Percentiles rank a stretch among this genome's conserved stretches.
These are phyloP conservation scores for Petunia hybrid DNA, from an alignment of 305 asterid species.

Conservation along the genomic window DNA sequence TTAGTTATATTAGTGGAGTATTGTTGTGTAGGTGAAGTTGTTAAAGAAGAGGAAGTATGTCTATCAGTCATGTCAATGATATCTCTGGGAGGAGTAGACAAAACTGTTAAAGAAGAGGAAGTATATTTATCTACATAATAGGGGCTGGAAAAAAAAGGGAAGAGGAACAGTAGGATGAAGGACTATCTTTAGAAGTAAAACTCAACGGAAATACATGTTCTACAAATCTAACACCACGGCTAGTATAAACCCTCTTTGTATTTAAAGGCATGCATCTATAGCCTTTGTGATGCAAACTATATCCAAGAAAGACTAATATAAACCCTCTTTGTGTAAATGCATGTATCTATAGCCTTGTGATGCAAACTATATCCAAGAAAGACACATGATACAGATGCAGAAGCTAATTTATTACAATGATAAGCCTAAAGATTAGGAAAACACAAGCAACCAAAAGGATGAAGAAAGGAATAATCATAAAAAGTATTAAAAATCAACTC, in stretches of 20 bases:
- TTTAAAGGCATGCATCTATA: background rate
- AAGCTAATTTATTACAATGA: background rate
- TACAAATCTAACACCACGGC: background rate
- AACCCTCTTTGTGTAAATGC: background rate
- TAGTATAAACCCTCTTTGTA: background rate
- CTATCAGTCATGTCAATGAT: no score
- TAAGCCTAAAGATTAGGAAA: background rate
- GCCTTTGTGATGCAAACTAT: slow-evolving; percentile 10
- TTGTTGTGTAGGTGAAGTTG: background rate
- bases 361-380: slow-evolving; percentile 15
- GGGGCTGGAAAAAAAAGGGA: background rate
- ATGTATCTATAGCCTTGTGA: background rate
- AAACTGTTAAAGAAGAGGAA: background rate
- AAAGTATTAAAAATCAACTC: background rate
- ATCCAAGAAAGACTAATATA: slow-evolving; percentile 12
- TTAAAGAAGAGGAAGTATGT: background rate
- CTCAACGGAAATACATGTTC: background rate
- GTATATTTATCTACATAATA: background rate
- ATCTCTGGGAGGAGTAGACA: no score
- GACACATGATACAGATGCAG: background rate
- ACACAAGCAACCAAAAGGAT: slow-evolving; percentile 11
- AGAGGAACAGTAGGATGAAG: background rate
- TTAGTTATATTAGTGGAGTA: background rate
- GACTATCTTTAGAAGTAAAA: background rate
- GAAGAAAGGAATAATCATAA: background rate